These are phyloP conservation scores for Penicillium sp. DNA, from an alignment of 2,329 filamentous ascomycete species.

Conservation along the genomic window DNA sequence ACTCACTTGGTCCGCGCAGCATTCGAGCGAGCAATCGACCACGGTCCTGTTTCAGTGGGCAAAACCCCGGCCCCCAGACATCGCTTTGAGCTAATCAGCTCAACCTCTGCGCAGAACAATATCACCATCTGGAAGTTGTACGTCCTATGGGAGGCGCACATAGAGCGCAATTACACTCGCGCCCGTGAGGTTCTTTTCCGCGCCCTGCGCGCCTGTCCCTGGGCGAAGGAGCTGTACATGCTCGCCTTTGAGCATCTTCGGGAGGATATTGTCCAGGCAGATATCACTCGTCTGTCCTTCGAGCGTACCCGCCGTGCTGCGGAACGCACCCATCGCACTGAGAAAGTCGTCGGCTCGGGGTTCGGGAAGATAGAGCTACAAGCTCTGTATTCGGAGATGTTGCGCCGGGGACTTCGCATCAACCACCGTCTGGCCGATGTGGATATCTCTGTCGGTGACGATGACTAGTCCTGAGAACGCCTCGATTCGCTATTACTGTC, in stretches of 20 bases:
- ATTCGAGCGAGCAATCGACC: constrained; percentile 52
- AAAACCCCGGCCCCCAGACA: background rate
- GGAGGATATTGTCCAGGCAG: constrained; percentile 18
- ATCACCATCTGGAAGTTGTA: constrained; percentile 52
- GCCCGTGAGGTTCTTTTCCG: constrained; percentile 55
- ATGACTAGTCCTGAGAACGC: background rate
- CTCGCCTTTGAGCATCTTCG: constrained; percentile 51
- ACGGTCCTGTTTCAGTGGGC: constrained; percentile 9
- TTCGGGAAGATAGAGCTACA: constrained; percentile 50
- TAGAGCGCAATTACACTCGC: constrained; percentile 33
- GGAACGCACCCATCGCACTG: too few species aligned
- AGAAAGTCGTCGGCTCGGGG: constrained; percentile 7
- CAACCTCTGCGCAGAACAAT: constrained; percentile 31
- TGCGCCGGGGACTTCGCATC: constrained; percentile 3
- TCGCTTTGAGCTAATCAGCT: constrained; percentile 2
- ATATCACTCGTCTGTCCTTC: background rate
- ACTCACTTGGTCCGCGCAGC: constrained; percentile 52
- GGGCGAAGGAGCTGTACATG: constrained; percentile 60
- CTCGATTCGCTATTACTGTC: background rate
- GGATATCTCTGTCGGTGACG: background rate
- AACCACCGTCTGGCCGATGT: background rate
- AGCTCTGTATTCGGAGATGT: constrained; percentile 4
- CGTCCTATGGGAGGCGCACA: constrained; percentile 48
- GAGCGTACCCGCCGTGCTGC: background rate
- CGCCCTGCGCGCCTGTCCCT: constrained; percentile 57